Percentiles rank a stretch among this genome's conserved stretches.
phyloP scores from a whole-genome alignment of 768 basidiomycete species.

The Hericium alpestre region DNA sequence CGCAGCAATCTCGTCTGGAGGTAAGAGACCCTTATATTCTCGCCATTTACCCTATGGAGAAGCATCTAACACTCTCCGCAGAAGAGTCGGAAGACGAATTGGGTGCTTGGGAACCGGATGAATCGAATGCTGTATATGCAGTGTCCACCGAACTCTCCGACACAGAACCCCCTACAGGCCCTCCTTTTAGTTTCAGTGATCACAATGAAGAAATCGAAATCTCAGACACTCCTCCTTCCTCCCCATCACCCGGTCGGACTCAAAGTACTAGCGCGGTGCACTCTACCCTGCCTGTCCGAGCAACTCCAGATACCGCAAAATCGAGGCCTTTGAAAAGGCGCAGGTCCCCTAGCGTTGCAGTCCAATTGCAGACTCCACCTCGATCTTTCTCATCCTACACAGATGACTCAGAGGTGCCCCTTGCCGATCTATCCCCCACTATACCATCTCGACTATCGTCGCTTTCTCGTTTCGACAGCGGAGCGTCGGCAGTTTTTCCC shows the following conservation, averaged over 20 bases:
- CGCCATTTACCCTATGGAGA: no score
- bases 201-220: slow-evolving; percentile 19
- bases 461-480: no score
- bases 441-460: background rate
- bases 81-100: slow-evolving; percentile 35
- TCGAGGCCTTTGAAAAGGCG: background rate
- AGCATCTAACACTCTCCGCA: no score
- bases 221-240: slow-evolving; percentile 20
- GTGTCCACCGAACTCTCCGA: slow-evolving; percentile 5
- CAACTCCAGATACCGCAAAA: no score
- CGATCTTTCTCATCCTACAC: slow-evolving; percentile 2
- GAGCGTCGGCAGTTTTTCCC: no score
- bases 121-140: slow-evolving; percentile 29
- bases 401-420: no score
- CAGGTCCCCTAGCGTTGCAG: background rate
- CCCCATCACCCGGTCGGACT: background rate
- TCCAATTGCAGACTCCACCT: slow-evolving; percentile 8
- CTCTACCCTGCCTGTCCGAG: no score
- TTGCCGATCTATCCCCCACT: background rate
- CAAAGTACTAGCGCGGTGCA: no score
- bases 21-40: no score
- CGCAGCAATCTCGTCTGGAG: background rate
- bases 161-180: background rate
- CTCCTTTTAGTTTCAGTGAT: background rate
- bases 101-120: slow-evolving; percentile 30